phyloP scores from a whole-genome alignment of 768 basidiomycete genomes.

The Mrakia frigida region DNA sequence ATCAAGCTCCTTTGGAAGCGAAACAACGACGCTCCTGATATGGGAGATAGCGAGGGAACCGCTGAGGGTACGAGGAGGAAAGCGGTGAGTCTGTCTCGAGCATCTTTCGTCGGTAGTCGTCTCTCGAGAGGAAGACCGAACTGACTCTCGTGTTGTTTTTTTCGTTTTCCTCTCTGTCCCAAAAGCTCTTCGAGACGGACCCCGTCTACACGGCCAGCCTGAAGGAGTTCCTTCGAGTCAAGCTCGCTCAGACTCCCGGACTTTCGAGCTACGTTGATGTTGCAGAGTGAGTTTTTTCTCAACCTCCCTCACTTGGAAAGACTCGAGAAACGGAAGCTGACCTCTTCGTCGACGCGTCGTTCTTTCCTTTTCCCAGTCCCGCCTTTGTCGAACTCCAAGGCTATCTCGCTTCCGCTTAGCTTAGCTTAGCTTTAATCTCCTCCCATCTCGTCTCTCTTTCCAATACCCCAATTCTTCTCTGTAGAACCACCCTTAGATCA shows the following conservation, averaged over 20 bases:
- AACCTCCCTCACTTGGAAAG: neutral
- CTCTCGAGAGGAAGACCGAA: neutral
- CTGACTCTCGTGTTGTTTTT: neutral
- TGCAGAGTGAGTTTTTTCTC: constrained; percentile 2
- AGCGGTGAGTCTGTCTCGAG: neutral
- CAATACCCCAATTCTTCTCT: neutral
- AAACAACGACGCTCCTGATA: constrained; percentile 17
- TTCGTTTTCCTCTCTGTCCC: neutral
- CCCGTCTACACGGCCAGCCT: constrained; percentile 28
- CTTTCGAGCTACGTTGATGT: constrained; percentile 21
- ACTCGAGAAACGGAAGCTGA: too few relatives aligned
- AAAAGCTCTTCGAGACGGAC: constrained; percentile 23
- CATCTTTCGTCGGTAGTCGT: neutral
- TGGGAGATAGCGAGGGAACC: constrained; percentile 26
- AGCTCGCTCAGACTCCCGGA: constrained; percentile 23
- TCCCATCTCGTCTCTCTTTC: neutral
- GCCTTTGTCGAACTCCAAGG: constrained; percentile 29
- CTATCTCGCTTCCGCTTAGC: constrained; percentile 18
- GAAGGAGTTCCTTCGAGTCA: constrained; percentile 22
- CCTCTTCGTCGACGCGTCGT: neutral
- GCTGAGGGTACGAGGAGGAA: constrained; percentile 24
- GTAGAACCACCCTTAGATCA: neutral
- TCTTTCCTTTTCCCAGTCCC: too few relatives aligned
- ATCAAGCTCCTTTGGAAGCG: constrained; percentile 30
- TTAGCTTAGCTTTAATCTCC: neutral